Evolutionary conservation across 139 green algal species (phyloP).

Genomic region (Chlorella sp.): DNA sequence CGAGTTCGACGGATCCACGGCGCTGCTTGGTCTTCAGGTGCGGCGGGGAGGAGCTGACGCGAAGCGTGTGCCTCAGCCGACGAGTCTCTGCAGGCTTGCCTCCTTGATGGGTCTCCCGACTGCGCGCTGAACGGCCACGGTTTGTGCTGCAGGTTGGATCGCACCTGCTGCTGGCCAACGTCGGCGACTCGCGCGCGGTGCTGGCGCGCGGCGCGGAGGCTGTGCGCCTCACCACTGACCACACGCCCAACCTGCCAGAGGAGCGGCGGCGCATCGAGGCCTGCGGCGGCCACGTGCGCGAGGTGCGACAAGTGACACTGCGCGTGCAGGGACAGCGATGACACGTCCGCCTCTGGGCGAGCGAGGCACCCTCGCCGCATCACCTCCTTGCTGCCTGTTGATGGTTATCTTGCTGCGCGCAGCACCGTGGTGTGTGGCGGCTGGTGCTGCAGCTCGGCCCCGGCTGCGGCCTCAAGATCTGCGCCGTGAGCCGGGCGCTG

Average conservation of each 20-base stretch:
- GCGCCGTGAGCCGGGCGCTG: constrained; percentile 23
- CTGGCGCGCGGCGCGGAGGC: constrained; percentile 36
- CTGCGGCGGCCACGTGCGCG: constrained; percentile 37
- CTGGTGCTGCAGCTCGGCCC: constrained; percentile 17
- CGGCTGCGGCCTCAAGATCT: constrained; percentile 21
- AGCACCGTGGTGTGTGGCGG: constrained; percentile 21
- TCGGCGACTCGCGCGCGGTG: constrained; percentile 55
- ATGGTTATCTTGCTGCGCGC: too few species aligned
- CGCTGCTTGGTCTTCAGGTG: constrained; percentile 26
- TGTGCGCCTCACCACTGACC: constrained; percentile 51
- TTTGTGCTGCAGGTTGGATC: constrained; percentile 7
- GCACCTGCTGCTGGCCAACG: constrained; percentile 30
- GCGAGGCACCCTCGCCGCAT: too few species aligned
- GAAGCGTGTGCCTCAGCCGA: background rate
- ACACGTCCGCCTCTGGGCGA: too few species aligned
- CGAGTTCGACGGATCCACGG: constrained; percentile 37
- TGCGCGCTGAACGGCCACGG: background rate
- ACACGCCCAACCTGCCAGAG: constrained; percentile 56
- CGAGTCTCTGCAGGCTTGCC: background rate
- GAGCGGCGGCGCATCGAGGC: constrained; percentile 48
- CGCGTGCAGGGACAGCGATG: too few species aligned
- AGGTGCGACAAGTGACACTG: constrained; percentile 38
- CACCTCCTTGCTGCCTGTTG: too few species aligned
- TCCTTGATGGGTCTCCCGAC: background rate
- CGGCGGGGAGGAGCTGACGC: too few species aligned